Conservation (phyloP, 2,329 filamentous ascomycete species). For the Dothidotthia symphoricarpi region DNA sequence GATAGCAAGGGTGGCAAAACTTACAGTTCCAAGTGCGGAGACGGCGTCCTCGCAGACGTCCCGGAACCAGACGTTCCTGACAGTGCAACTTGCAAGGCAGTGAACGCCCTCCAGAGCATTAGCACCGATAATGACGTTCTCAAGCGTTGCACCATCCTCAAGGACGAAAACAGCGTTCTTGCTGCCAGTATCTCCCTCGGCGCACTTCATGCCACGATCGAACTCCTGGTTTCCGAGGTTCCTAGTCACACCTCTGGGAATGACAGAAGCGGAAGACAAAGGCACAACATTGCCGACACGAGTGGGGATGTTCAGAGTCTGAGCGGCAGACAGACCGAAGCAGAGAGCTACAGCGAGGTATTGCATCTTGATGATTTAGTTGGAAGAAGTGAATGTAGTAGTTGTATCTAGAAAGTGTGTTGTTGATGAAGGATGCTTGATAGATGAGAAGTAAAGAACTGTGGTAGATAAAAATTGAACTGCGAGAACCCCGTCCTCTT, state of each 20-base stretch:
- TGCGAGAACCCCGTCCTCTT: no score
- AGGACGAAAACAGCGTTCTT: constrained; percentile 51
- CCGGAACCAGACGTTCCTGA: constrained; percentile 25
- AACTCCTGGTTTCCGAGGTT: constrained; percentile 3
- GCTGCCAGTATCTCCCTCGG: not conserved
- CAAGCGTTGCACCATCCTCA: constrained; percentile 48
- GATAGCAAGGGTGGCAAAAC: no score
- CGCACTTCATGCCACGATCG: constrained; percentile 2
- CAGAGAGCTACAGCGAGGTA: constrained; percentile 16
- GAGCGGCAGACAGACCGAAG: constrained; percentile 28
- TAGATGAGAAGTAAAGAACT: no score
- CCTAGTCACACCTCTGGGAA: not conserved
- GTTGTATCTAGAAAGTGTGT: no score
- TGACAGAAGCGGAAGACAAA: not conserved
- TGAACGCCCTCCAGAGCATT: constrained; percentile 51
- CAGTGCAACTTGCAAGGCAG: constrained; percentile 48
- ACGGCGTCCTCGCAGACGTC: constrained; percentile 24
- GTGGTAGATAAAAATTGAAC: no score
- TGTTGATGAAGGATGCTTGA: no score
- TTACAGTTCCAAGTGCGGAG: constrained; percentile 15
- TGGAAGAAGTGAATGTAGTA: no score
- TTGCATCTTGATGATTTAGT: no score
- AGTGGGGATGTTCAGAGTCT: constrained; percentile 1
- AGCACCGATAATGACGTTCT: constrained; percentile 53
- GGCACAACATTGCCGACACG: not conserved